Conservation (phyloP, 768 basidiomycete species). For the Mycena metata region DNA sequence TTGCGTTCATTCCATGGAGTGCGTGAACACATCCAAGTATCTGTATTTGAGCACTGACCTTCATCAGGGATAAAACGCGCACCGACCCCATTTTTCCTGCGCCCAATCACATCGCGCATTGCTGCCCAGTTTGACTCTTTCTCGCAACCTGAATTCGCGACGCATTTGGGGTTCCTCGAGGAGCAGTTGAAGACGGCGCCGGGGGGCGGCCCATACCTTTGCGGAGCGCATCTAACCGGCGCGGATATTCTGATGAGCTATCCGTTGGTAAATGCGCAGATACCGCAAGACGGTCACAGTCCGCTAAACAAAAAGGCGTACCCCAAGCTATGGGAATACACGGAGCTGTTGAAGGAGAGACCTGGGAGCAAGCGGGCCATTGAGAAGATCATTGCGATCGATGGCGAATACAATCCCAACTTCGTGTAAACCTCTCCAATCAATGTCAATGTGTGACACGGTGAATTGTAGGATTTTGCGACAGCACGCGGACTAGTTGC, state of each 20-base stretch:
- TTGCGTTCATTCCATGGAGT: slow-evolving; percentile 9
- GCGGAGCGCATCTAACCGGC: slow-evolving; percentile 15
- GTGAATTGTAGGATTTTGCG: too few species aligned
- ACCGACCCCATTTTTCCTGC: slow-evolving; percentile 16
- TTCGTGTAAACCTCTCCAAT: not conserved
- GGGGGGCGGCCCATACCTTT: slow-evolving; percentile 27
- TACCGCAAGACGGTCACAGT: slow-evolving; percentile 11
- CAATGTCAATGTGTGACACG: too few species aligned
- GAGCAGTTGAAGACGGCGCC: slow-evolving; percentile 20
- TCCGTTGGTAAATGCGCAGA: slow-evolving; percentile 4
- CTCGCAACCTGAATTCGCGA: not conserved
- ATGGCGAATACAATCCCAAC: slow-evolving; percentile 21
- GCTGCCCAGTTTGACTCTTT: not conserved
- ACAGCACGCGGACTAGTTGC: too few species aligned
- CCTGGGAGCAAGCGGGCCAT: slow-evolving; percentile 3
- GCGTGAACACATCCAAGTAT: not conserved
- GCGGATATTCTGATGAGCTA: slow-evolving; percentile 26
- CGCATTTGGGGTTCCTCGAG: slow-evolving; percentile 18
- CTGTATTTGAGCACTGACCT: not conserved
- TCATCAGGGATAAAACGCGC: not conserved
- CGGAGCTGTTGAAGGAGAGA: slow-evolving; percentile 22
- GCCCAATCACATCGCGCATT: slow-evolving; percentile 20
- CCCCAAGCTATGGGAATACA: slow-evolving; percentile 21
- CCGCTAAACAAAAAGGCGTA: slow-evolving; percentile 11
- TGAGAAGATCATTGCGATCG: slow-evolving; percentile 23